Evolutionary conservation across 768 basidiomycete genomes (phyloP).

Genomic region (Lactarius tabidus): DNA sequence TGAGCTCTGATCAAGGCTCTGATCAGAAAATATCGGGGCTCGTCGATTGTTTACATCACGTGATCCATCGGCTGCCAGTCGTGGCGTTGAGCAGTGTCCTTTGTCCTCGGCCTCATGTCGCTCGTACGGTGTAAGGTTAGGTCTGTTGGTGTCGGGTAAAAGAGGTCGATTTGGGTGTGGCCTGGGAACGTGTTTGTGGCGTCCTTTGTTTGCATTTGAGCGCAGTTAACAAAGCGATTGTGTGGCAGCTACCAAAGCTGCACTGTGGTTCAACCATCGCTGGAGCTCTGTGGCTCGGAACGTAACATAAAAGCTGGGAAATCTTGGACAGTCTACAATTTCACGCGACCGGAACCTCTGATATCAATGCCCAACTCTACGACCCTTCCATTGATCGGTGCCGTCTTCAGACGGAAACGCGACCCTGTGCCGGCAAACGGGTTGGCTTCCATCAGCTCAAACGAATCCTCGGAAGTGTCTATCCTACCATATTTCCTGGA

Average conservation of each 20-base stretch:
- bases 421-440: neutral
- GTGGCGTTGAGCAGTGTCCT: neutral
- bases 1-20: too few relatives aligned
- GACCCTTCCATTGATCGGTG: neutral
- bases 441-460: neutral
- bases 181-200: neutral
- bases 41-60: too few relatives aligned
- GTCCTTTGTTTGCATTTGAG: constrained; percentile 8
- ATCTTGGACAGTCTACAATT: neutral
- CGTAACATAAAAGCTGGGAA: constrained; percentile 6
- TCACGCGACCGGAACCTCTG: neutral
- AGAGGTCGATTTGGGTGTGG: neutral
- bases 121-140: neutral
- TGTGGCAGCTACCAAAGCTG: neutral
- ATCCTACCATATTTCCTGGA: constrained; percentile 1
- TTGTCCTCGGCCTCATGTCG: neutral
- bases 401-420: constrained; percentile 10
- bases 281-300: neutral
- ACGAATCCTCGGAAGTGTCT: neutral
- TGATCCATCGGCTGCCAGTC: too few relatives aligned
- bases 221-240: neutral
- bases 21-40: too few relatives aligned
- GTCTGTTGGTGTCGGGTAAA: neutral
- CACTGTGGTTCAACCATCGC: constrained; percentile 4
- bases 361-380: neutral